phyloP scores from a whole-genome alignment of 495 filamentous ascomycete genomes.

The Podospora sp. region DNA sequence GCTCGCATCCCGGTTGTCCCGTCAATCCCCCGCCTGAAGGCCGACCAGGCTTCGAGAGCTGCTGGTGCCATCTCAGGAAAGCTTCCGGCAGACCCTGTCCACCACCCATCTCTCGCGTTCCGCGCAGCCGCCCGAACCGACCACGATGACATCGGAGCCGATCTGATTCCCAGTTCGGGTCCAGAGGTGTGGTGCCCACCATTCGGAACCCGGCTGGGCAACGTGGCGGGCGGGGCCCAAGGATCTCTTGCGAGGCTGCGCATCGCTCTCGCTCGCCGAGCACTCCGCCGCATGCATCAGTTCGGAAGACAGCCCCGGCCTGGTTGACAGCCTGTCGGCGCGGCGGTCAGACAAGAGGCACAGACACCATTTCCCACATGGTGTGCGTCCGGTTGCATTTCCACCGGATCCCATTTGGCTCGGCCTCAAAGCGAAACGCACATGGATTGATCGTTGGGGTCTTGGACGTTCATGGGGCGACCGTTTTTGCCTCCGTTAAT shows the following conservation, averaged over 20 bases:
- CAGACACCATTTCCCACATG: background rate
- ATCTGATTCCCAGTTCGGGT: background rate
- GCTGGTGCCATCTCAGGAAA: background rate
- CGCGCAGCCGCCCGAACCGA: slow-evolving; percentile 7
- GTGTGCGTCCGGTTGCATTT: background rate
- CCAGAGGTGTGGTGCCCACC: background rate
- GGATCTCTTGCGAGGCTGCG: background rate
- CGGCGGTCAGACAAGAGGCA: background rate
- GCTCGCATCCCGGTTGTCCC: background rate
- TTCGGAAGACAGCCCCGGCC: background rate
- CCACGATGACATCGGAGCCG: background rate
- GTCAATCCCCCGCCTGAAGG: background rate
- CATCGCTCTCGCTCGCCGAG: background rate
- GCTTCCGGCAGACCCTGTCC: background rate
- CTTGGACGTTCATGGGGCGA: background rate
- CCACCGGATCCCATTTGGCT: background rate
- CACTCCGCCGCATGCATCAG: background rate
- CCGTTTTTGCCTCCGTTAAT: background rate
- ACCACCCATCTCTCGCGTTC: background rate
- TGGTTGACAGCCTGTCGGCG: background rate
- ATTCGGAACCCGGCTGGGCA: slow-evolving; percentile 1
- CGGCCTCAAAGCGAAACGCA: background rate
- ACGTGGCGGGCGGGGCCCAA: background rate
- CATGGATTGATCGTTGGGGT: too few relatives aligned
- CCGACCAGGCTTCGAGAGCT: background rate